Conservation (phyloP, 2,329 filamentous ascomycete genomes). For the Hortaea werneckii region DNA sequence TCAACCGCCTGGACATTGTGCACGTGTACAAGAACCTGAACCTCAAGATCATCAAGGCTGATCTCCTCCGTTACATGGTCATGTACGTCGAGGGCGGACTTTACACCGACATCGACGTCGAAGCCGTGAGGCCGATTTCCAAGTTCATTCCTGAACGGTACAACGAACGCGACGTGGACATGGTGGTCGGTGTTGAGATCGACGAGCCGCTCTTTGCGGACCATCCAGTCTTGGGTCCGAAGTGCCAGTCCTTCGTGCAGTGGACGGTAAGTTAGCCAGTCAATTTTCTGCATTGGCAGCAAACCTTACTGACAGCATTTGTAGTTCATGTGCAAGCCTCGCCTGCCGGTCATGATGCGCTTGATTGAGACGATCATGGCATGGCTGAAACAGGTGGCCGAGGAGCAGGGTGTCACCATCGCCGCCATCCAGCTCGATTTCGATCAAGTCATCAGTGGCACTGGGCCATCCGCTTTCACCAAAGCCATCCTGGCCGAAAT, state of each 20-base stretch:
- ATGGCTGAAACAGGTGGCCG: conserved; percentile 53
- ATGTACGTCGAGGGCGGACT: conserved; percentile 57
- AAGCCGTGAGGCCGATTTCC: conserved; percentile 43
- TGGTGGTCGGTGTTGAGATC: conserved; percentile 62
- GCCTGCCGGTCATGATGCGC: conserved; percentile 56
- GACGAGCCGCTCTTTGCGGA: conserved; percentile 56
- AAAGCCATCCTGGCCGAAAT: conserved; percentile 55
- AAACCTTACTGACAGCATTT: background rate
- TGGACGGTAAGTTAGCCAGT: conserved; percentile 47
- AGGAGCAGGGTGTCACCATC: conserved; percentile 48
- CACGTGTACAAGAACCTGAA: conserved; percentile 50
- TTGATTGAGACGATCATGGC: conserved; percentile 58
- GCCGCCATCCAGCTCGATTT: conserved; percentile 57
- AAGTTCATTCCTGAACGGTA: conserved; percentile 56
- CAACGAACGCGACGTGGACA: conserved; percentile 53
- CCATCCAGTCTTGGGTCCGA: conserved; percentile 56
- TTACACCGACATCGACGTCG: conserved; percentile 52
- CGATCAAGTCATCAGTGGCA: conserved; percentile 63
- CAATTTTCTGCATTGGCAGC: too few relatives aligned
- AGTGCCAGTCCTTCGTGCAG: conserved; percentile 62
- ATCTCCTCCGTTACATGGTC: conserved; percentile 55
- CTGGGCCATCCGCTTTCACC: conserved; percentile 61
- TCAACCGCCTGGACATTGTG: conserved; percentile 58
- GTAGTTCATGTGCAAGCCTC: conserved; percentile 56
- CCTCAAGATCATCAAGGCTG: conserved; percentile 57